Conservation (phyloP, 2,329 filamentous ascomycete genomes). For the Aspergillus transmontanensis region DNA sequence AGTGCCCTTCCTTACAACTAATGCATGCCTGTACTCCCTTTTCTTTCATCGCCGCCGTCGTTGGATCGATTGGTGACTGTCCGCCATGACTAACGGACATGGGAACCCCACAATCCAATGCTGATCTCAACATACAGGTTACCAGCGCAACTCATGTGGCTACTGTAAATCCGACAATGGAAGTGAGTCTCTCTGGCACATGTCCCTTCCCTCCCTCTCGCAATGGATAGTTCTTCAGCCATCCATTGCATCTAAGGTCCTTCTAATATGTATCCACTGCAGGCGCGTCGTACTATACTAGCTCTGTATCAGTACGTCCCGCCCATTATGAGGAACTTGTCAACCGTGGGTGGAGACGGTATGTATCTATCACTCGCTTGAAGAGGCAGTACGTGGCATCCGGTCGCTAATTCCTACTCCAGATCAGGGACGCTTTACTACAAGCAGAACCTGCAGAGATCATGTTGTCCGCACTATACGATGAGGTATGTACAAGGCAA, state of each 20-base stretch:
- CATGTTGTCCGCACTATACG: conserved; percentile 85
- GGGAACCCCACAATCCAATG: neutral
- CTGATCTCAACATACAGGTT: conserved; percentile 35
- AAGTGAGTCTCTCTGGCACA: conserved; percentile 41
- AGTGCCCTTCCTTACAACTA: conserved; percentile 1
- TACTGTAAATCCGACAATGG: conserved; percentile 51
- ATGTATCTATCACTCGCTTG: neutral
- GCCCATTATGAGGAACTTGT: conserved; percentile 52
- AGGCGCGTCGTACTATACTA: conserved; percentile 52
- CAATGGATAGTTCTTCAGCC: neutral
- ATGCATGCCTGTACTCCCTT: neutral
- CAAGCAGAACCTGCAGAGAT: conserved; percentile 63
- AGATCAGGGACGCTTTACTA: conserved; percentile 54
- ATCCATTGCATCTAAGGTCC: neutral
- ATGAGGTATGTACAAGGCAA: conserved; percentile 40
- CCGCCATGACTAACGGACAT: neutral
- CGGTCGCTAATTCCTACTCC: conserved; percentile 11
- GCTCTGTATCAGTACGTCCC: conserved; percentile 45
- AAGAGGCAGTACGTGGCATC: neutral
- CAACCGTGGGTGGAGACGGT: conserved; percentile 54
- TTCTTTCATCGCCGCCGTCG: neutral
- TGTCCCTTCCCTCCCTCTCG: neutral
- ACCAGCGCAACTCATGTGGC: conserved; percentile 51
- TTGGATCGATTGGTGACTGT: neutral
- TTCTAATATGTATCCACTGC: conserved; percentile 18